Evolutionary conservation across 768 basidiomycete genomes (phyloP), one percentile per base, ranked within the genome.

Genomic region (Botryobasidium botryosum): DNA sequence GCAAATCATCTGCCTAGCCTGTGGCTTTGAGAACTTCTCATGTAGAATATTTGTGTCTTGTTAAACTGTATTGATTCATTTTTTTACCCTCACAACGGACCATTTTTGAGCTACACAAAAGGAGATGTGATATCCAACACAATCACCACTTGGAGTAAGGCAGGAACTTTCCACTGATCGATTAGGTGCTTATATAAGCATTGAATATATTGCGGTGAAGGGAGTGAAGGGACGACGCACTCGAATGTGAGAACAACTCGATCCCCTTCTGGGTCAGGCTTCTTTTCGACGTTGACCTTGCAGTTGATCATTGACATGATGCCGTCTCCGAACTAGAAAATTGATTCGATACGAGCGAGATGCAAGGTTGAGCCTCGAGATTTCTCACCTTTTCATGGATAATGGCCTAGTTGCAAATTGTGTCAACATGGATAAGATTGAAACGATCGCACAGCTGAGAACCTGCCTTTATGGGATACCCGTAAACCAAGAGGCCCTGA

Each of bases 261-360:
- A 33, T 52, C 51, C 13, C 51, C 51, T 35, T 49, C 47, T 8
- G 51, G 48, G 28, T 52, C 48, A 15, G 28, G 20, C 25, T 52
- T 50, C 29, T 36, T 27, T 28, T 49, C 40, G 40, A 52, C 44
- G 40, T 52, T 40, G 17, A 49, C 51, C 21, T 38, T 37, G 42
- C 50, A 52, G 39, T 52, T 45, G 44, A 52, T 50, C 15, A 49
- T 32, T 20, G 27, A 33, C 36, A 52, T 47, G 21, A 52, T 52
- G 2, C 51, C 48, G 41, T 52, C 51, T 15, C 50, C 50, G 35
- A 51, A 51, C 47, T 47, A 17, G 27, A 10, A 20, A 8, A 33
- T 8, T 8, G 17, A 17, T 8, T 33, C 8, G 31, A 8, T 33
- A 33, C 10, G 17, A 17, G 10, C 17, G 31, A 33, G 31, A 8